Base-by-base conservation (phyloP, 2,329 filamentous ascomycete genomes). In the Malbranchea zuffiana region DNA sequence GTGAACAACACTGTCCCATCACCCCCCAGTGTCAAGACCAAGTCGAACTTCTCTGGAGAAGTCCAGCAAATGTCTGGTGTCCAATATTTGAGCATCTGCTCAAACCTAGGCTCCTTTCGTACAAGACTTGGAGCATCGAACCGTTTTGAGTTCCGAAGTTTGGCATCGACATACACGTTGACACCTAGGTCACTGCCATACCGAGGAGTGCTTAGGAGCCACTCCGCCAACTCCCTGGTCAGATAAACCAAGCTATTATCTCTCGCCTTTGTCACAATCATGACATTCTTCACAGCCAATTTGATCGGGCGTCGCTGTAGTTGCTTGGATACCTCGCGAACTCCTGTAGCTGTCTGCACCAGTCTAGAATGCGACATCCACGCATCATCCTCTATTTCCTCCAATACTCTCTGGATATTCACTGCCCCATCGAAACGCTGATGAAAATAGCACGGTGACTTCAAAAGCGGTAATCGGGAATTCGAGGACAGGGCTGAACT, bases 211-310 rank as follows among this genome's bases (percentile, higher is more conserved):
- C 73, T 74, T 42, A 98, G 72, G 21, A 98, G 70, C 85, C 88
- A 98, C 48, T 79, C 75, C 7, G 88, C 71, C 41, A 98, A 67
- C 57, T 98, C 86, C 41, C 83, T 75, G 1, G 90, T 98, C 48
- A 95, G 69, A 48, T 82, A 75, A 21, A 98, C 88, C 11, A 98
- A 72, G 49, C 84, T 78, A 55, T 98, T 96, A 63, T 98, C 90
- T 45, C 90, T 78, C 15, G 90, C 90, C 63, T 96, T 98, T 44
- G 90, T 98, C 46, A 98, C 84, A 52, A 98, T 94, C 90, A 98
- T 96, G 53, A 98, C 75, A 57, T 85, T 95, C 53, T 76, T 78
- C 31, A 98, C 87, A 7, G 87, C 87, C 47, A 87, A 80, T 62
- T 83, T 90, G 60, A 96, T 85, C 15, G 90, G 88, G 26, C 85